phyloP scores from a whole-genome alignment of 768 basidiomycete genomes.

The Terana coerulea region DNA sequence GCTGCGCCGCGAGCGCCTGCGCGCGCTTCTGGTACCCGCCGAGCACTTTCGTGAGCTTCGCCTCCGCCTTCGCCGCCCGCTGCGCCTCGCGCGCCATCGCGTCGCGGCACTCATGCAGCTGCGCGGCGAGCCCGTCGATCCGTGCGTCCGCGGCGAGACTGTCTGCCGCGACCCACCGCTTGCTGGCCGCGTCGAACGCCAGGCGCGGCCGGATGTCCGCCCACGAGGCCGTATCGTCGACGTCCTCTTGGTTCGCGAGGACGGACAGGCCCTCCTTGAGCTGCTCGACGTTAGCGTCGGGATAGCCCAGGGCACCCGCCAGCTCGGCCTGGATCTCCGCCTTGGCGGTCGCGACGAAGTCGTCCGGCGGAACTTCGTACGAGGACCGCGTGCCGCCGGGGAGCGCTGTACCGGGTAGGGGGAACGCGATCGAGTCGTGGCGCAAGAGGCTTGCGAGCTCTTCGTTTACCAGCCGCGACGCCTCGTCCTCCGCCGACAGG shows the following conservation, averaged over 20 bases:
- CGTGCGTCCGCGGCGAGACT: conserved; percentile 56
- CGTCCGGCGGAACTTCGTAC: conserved; percentile 77
- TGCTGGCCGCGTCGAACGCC: conserved; percentile 52
- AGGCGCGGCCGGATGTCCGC: conserved; percentile 59
- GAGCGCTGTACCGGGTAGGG: conserved; percentile 80
- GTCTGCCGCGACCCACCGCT: conserved; percentile 64
- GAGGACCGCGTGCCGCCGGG: conserved; percentile 67
- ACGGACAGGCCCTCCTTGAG: conserved; percentile 73
- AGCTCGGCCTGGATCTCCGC: conserved; percentile 75
- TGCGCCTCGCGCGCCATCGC: conserved; percentile 76
- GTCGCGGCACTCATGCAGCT: conserved; percentile 62
- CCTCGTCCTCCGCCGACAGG: conserved; percentile 46
- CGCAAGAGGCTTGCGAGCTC: conserved; percentile 78
- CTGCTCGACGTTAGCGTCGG: conserved; percentile 74
- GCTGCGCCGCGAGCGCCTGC: conserved; percentile 56
- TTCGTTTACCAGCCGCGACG: conserved; percentile 62
- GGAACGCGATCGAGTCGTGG: conserved; percentile 86
- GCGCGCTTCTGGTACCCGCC: conserved; percentile 90
- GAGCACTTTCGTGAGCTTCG: conserved; percentile 80
- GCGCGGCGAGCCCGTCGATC: conserved; percentile 55
- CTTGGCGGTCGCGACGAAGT: conserved; percentile 66
- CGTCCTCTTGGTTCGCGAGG: conserved; percentile 55
- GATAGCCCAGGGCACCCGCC: conserved; percentile 77
- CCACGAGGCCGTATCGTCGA: conserved; percentile 68
- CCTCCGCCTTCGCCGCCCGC: conserved; percentile 82